Conservation (phyloP, 1,139 yeast genomes). For the Candida neerlandica region DNA sequence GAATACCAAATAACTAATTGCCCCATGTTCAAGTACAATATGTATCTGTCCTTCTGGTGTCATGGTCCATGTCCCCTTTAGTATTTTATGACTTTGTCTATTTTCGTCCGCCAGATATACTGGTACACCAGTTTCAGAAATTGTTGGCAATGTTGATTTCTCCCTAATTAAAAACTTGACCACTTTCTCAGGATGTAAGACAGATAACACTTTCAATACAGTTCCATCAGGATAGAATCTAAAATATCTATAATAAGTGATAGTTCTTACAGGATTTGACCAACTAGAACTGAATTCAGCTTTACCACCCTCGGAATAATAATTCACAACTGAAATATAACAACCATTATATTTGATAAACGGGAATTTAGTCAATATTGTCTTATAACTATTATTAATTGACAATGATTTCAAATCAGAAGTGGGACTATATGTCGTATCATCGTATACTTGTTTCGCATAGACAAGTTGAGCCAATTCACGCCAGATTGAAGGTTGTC, state of each 20-base stretch:
- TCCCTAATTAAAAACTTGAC: conserved; percentile 54
- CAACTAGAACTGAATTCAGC: conserved; percentile 68
- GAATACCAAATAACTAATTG: conserved; percentile 63
- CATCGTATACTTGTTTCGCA: conserved; percentile 57
- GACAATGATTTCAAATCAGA: background rate
- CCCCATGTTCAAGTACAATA: conserved; percentile 58
- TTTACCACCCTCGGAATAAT: conserved; percentile 77
- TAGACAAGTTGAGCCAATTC: conserved; percentile 57
- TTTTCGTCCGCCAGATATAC: conserved; percentile 14
- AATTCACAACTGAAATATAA: conserved; percentile 83
- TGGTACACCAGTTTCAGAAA: conserved; percentile 14
- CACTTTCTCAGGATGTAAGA: conserved; percentile 64
- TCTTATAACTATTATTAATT: conserved; percentile 43
- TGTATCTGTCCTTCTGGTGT: conserved; percentile 52
- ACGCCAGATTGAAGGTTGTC: conserved; percentile 57
- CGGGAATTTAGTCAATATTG: conserved; percentile 57
- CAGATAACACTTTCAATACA: conserved; percentile 65
- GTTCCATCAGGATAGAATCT: conserved; percentile 82
- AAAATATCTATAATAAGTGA: conserved; percentile 84
- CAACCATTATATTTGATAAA: conserved; percentile 79
- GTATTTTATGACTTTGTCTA: conserved; percentile 41
- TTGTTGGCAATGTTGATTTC: conserved; percentile 21
- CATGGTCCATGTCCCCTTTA: conserved; percentile 58
- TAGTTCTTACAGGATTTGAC: conserved; percentile 76
- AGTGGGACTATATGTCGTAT: conserved; percentile 29